These are phyloP conservation scores for Acephala macrosclerotiorum DNA, from an alignment of 2,329 filamentous ascomycete genomes.

Conservation along the genomic window DNA sequence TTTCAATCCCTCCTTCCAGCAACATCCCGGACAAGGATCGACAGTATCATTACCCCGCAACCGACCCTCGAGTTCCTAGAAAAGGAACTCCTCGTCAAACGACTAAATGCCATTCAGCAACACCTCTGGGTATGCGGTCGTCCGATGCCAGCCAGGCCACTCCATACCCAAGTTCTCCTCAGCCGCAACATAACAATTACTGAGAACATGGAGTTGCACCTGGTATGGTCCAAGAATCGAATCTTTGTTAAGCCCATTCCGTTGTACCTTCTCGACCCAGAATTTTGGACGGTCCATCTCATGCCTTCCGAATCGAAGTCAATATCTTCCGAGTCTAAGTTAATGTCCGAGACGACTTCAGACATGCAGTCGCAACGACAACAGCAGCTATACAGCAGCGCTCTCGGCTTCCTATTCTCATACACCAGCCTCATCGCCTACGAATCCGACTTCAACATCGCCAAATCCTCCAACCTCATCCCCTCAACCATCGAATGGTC, in stretches of 20 bases:
- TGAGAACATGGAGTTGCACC: constrained; percentile 46
- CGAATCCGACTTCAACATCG: constrained; percentile 48
- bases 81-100: constrained; percentile 1
- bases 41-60: not conserved
- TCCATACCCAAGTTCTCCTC: constrained; percentile 8
- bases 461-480: constrained; percentile 41
- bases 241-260: constrained; percentile 48
- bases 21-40: not conserved
- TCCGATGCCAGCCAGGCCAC: constrained; percentile 2
- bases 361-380: not conserved
- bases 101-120: not conserved
- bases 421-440: constrained; percentile 45
- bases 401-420: constrained; percentile 45
- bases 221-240: constrained; percentile 41
- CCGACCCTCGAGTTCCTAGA: not conserved
- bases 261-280: constrained; percentile 38
- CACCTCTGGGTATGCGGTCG: constrained; percentile 3
- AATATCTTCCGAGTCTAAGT: no score
- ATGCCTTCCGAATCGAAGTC: not conserved
- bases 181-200: constrained; percentile 43
- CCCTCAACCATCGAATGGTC: constrained; percentile 30
- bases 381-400: constrained; percentile 14
- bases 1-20: not conserved
- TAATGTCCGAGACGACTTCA: no score
- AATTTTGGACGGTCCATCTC: constrained; percentile 38